Evolutionary conservation across 2,329 filamentous ascomycete species (phyloP), one percentile per base, ranked within the genome.

Genomic region (Aureobasidium melanogenum): DNA sequence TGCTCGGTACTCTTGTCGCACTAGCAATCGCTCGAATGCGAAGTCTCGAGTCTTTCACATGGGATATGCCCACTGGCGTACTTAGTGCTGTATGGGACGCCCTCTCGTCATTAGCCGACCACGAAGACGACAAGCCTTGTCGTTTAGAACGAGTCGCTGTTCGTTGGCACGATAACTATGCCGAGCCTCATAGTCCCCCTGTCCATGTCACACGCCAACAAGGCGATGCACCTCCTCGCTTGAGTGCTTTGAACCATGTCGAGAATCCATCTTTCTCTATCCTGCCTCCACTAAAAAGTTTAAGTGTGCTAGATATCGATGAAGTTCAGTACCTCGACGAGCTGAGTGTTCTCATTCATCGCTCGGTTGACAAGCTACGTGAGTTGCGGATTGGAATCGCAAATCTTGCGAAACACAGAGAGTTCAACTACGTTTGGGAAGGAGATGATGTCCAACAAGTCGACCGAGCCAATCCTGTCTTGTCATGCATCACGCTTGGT

Each of bases 21-120:
- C 76, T 92, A 65, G 88, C 89, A 14, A 80, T 94, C n/a, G 85
- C 86, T 46, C 86, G 88, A 64, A 94, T 94, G 89, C 78, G 84
- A 56, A 90, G 89, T 68, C 79, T 95, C 41, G 89, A 94, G 73
- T 86, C 85, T 0, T 94, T 94, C 69, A 80, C 89, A 3, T 94
- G 89, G 89, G 89, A 95, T 69, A 93, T 94, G 89, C 89, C 89
- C 0, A 94, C 89, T 0, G 90, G 89, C 1, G 87, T 94, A 19
- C 75, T 91, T 58, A 82, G 89, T 58, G 88, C 93, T 70, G 87
- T 93, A 30, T 94, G 91, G 82, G 83, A 91, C 69, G 86, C 89
- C 24, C 79, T 95, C 50, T 84, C 86, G 1, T 90, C 87, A 5
- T 77, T 91, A 14, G 85, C 84, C 41, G 82, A 88, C 67, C 79